Percentiles rank a stretch among this genome's conserved stretches.
These are phyloP conservation scores for Gossypium anomalum DNA, from an alignment of 345 rosid species.

Conservation along the genomic window DNA sequence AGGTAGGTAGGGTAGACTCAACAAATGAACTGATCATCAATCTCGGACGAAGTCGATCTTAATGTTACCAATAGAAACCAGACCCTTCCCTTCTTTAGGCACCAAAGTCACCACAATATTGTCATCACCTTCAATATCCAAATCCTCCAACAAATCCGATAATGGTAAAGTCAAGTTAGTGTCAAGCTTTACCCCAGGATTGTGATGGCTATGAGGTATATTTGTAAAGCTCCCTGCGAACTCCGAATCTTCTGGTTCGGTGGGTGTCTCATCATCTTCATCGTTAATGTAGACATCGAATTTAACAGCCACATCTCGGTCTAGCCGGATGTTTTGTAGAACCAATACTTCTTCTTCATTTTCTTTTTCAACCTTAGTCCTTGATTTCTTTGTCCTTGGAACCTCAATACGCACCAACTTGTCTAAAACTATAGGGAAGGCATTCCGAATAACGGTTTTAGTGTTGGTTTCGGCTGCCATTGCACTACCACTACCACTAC, in stretches of 20 bases:
- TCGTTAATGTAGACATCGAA: background rate
- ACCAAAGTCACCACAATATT: background rate
- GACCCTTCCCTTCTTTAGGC: background rate
- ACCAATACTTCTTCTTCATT: constrained; percentile 2
- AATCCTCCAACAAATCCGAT: background rate
- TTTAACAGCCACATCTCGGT: background rate
- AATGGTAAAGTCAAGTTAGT: background rate
- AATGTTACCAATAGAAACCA: background rate
- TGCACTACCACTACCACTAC: background rate
- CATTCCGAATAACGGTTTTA: background rate
- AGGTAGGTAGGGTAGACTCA: no score
- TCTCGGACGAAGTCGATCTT: background rate
- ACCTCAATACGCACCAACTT: background rate
- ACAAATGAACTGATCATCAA: background rate
- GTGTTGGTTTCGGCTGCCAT: background rate
- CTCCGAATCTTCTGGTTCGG: background rate
- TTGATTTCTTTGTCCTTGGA: constrained; percentile 6
- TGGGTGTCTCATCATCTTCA: background rate
- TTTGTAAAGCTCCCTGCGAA: background rate
- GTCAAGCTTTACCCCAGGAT: background rate
- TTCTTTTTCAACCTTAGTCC: background rate
- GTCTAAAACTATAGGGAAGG: background rate
- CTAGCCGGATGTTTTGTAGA: background rate
- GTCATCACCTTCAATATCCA: background rate
- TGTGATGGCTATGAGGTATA: background rate